Evolutionary conservation across 2,329 filamentous ascomycete species (phyloP).

Genomic region (Scedosporium apiospermum): DNA sequence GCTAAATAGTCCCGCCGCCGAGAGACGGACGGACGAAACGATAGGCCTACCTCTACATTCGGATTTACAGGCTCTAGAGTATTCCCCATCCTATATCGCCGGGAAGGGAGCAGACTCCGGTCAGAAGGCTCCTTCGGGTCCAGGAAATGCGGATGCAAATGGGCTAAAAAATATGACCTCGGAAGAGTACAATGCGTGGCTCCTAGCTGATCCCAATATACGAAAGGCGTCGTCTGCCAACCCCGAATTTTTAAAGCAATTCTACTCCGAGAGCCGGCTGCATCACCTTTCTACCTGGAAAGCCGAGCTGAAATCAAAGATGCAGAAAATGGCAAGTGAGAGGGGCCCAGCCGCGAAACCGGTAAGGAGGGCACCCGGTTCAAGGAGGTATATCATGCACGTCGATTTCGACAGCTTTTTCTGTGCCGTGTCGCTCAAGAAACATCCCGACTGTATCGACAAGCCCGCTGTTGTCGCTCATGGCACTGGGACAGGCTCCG

Average conservation of each 20-base stretch:
- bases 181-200: slow-evolving; percentile 82
- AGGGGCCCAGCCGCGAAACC: slow-evolving; percentile 39
- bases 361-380: slow-evolving; percentile 46
- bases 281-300: slow-evolving; percentile 98
- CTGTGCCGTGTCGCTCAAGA: slow-evolving; percentile 79
- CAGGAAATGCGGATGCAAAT: neutral
- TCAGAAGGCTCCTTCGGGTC: neutral
- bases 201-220: slow-evolving; percentile 76
- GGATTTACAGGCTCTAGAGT: no score
- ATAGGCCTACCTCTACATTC: neutral
- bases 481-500: slow-evolving; percentile 72
- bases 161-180: slow-evolving; percentile 62
- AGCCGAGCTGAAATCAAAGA: slow-evolving; percentile 78
- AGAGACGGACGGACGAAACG: no score
- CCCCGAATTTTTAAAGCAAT: slow-evolving; percentile 87
- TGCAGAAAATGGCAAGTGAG: slow-evolving; percentile 72
- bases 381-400: slow-evolving; percentile 78
- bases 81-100: no score
- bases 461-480: slow-evolving; percentile 88
- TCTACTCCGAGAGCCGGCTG: slow-evolving; percentile 86
- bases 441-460: slow-evolving; percentile 61
- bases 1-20: neutral
- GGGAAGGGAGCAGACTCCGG: neutral
- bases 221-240: slow-evolving; percentile 87
- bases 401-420: slow-evolving; percentile 99